Evolutionary conservation across 805 yeast genomes (phyloP), one percentile per base, ranked within the genome.

Genomic region (Starmerella sirachaensis): DNA sequence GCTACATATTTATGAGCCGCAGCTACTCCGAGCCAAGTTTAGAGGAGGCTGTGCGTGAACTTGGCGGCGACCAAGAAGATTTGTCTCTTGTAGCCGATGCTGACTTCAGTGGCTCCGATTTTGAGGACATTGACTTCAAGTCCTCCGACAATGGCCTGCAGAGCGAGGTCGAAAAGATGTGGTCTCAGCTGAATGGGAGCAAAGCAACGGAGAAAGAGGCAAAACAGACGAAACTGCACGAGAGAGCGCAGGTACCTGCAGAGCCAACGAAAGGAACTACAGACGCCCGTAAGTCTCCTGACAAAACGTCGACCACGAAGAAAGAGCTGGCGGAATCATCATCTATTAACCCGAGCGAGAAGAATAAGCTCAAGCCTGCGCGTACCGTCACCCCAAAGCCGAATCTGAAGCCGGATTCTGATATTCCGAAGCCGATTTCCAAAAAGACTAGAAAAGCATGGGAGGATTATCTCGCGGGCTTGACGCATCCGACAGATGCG

Each of bases 31-130:
- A 31, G 29, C 21, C 32, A 39, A 59, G 55, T 7, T 56, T 82
- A 33, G 74, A 79, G 48, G 72, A 75, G 43, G 93, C 79, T 61
- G 93, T 93, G 2, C 56, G 76, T 11, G 76, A 76, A 17, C 61
- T 86, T 20, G 95, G 96, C 23, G 97, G 95, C 16, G 69, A 83
- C 12, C 91, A 81, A 48, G 86, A 76, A 17, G 96, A 85, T 56
- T 55, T 86, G 31, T 68, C 70, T 30, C 59, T 85, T 35, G 49
- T 86, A 10, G 66, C 68, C 23, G 79, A 68, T 12, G 49, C 78
- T 3, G 72, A 61, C 37, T 59, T 60, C 38, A 56, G 53, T 13
- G 57, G 49, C 7, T 49, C 53, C 11, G 58, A 53, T 12, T 42
- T 35, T 25, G 66, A 59, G 35, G 48, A 68, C 11, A 66, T 59